Evolutionary conservation across 2,329 filamentous ascomycete genomes (phyloP).

Genomic region (Colletotrichum musae): DNA sequence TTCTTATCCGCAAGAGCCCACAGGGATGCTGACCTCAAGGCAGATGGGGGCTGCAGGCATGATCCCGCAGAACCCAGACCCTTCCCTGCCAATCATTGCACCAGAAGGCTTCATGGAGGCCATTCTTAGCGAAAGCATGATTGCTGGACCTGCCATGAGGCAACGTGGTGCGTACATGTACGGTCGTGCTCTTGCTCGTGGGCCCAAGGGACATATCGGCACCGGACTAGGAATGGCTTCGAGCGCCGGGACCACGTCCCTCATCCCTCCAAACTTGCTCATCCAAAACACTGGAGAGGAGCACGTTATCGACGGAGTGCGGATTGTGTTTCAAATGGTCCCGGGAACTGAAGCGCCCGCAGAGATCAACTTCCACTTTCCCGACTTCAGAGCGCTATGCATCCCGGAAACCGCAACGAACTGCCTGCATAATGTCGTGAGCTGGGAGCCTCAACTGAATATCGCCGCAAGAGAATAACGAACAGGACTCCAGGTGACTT

Average conservation of each 20-base stretch:
- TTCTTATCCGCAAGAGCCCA: conserved; percentile 23
- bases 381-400: conserved; percentile 53
- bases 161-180: conserved; percentile 57
- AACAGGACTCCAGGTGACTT: conserved; percentile 44
- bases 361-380: conserved; percentile 59
- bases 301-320: conserved; percentile 51
- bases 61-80: not conserved
- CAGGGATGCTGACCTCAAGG: conserved; percentile 38
- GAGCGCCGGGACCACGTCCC: conserved; percentile 48
- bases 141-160: conserved; percentile 56
- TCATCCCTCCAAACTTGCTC: conserved; percentile 52
- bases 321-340: conserved; percentile 57
- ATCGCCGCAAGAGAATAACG: not conserved
- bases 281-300: conserved; percentile 52
- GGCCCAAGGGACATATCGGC: conserved; percentile 53
- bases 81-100: conserved; percentile 46
- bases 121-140: conserved; percentile 55
- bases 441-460: not conserved
- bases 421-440: conserved; percentile 56
- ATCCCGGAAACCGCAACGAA: conserved; percentile 57
- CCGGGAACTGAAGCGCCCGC: conserved; percentile 59
- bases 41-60: conserved; percentile 33
- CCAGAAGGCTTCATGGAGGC: conserved; percentile 57
- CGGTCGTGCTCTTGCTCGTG: conserved; percentile 48
- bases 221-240: conserved; percentile 53